Conservation (phyloP, 1,284 basidiomycete genomes). For the Rhodotorula glutinis region DNA sequence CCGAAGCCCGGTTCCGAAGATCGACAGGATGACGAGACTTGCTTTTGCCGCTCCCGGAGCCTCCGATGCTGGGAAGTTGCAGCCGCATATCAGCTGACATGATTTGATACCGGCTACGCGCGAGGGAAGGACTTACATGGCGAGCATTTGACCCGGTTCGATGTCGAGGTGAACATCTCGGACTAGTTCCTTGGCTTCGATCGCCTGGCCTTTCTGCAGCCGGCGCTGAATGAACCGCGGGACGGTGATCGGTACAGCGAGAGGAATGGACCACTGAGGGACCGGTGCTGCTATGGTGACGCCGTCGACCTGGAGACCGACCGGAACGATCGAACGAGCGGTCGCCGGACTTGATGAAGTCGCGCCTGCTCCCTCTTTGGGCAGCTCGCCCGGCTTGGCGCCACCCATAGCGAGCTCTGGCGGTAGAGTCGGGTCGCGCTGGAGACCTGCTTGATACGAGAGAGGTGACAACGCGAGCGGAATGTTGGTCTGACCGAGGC, state of each 20-base stretch:
- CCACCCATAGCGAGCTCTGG: too few species aligned
- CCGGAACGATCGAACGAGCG: slow-evolving; percentile 9
- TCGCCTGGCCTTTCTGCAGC: background rate
- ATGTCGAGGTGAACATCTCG: slow-evolving; percentile 11
- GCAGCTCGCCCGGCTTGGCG: too few species aligned
- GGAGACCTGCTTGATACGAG: too few species aligned
- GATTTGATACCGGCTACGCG: too few species aligned
- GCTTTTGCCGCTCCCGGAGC: slow-evolving; percentile 29
- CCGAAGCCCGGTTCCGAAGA: background rate
- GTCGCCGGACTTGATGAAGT: background rate
- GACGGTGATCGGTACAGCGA: slow-evolving; percentile 33
- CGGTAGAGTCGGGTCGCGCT: too few species aligned
- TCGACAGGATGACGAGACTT: background rate
- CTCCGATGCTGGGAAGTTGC: slow-evolving; percentile 15
- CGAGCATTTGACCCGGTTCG: slow-evolving; percentile 34
- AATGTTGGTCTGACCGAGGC: too few species aligned
- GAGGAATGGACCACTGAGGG: slow-evolving; percentile 17
- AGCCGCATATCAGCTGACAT: background rate
- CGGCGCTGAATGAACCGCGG: slow-evolving; percentile 13
- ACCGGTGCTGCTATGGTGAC: slow-evolving; percentile 23
- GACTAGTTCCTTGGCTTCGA: slow-evolving; percentile 20
- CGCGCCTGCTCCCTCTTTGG: too few species aligned
- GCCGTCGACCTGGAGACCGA: slow-evolving; percentile 2
- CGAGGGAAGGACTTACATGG: slow-evolving; percentile 16
- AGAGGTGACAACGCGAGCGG: too few species aligned